Evolutionary conservation across 169 alveolate genomes (phyloP).

Genomic region (Ichthyophthirius multifiliis): DNA sequence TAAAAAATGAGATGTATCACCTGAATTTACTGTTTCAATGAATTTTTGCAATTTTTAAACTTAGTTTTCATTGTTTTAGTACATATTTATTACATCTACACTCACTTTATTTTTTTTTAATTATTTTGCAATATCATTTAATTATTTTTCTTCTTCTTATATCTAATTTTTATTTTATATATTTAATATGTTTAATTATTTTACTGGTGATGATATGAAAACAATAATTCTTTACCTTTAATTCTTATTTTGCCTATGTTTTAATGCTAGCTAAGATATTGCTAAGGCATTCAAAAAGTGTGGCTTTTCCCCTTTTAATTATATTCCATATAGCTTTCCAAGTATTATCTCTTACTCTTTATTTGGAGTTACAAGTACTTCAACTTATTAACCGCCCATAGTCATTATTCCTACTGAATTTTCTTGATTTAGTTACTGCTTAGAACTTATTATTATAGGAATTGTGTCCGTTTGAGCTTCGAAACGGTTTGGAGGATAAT

Average conservation of each 20-base stretch:
- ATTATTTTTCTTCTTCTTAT: background rate
- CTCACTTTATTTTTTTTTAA: constrained; percentile 94
- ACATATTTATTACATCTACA: constrained; percentile 89
- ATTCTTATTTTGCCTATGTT: constrained; percentile 95
- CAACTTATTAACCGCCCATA: constrained; percentile 94
- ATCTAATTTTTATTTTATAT: background rate
- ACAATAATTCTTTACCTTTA: constrained; percentile 93
- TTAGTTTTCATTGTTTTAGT: constrained; percentile 81
- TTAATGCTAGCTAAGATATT: constrained; percentile 95
- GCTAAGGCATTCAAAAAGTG: constrained; percentile 90
- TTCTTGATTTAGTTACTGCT: constrained; percentile 90
- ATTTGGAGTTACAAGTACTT: constrained; percentile 91
- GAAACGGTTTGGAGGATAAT: constrained; percentile 91
- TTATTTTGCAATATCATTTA: constrained; percentile 81
- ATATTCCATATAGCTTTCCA: constrained; percentile 77
- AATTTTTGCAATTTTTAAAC: constrained; percentile 73
- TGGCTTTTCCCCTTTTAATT: constrained; percentile 82
- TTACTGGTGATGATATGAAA: constrained; percentile 95
- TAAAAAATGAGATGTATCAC: constrained; percentile 80
- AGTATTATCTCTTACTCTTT: constrained; percentile 90
- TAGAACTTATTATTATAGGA: constrained; percentile 81
- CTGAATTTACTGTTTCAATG: constrained; percentile 78
- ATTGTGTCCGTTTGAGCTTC: constrained; percentile 90
- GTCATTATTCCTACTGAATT: constrained; percentile 93
- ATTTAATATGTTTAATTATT: background rate